A percentile compares a stretch with the other conserved stretches of the same genome.
Conservation (phyloP, 2,329 filamentous ascomycete species). For the Fusarium verticillioides region DNA sequence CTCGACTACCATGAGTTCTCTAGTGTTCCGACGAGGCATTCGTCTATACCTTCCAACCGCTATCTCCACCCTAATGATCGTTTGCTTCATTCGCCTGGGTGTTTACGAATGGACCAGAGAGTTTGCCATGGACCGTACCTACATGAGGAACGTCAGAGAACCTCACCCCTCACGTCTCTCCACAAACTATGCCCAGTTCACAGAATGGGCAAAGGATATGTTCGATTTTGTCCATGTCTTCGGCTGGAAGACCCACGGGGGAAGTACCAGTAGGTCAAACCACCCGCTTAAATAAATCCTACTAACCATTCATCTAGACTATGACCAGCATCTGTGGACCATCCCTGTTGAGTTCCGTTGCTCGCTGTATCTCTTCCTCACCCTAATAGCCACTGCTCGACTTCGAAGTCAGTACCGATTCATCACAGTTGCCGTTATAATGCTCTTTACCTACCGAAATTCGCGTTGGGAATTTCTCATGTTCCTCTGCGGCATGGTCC, state of each 20-base stretch:
- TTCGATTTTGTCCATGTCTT: conserved; percentile 63
- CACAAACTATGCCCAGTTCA: conserved; percentile 53
- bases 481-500: conserved; percentile 64
- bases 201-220: conserved; percentile 60
- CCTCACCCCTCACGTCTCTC: conserved; percentile 56
- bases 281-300: background rate
- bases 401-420: conserved; percentile 57
- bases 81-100: conserved; percentile 57
- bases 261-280: conserved; percentile 54
- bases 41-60: conserved; percentile 64
- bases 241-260: conserved; percentile 60
- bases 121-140: conserved; percentile 56
- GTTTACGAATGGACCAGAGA: conserved; percentile 60
- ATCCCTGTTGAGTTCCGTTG: conserved; percentile 70
- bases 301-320: conserved; percentile 44
- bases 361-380: conserved; percentile 67
- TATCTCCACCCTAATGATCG: conserved; percentile 61
- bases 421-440: conserved; percentile 53
- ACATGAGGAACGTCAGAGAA: conserved; percentile 62
- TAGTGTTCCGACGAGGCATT: conserved; percentile 63
- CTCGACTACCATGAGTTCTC: conserved; percentile 58
- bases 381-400: conserved; percentile 61
- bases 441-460: conserved; percentile 58
- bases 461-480: conserved; percentile 66
- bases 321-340: conserved; percentile 71